Base-by-base conservation (phyloP, 352 stramenopile species). In the Vaucheria bursata region DNA sequence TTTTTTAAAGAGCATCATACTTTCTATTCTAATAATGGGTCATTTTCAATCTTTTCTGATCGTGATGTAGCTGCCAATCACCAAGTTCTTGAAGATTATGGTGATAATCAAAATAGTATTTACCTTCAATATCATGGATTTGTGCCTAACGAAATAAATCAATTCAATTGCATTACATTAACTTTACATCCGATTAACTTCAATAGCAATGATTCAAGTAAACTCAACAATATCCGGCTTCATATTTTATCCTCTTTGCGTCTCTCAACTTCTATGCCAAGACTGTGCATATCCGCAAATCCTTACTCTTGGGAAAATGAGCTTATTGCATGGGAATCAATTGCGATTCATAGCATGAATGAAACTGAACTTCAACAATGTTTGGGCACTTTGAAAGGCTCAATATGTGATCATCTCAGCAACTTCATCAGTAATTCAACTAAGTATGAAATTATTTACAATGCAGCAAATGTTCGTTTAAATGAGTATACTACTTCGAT, bases 101-200 rank as follows among this genome's bases (percentile, higher is more conserved):
- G 96, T 79, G 92, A 88, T 0, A 91, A 96, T 83, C 86, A 91
- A 18, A 97, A 96, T 84, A 89, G 94, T 85, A 94, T 96, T 71
- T 96, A 96, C 79, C 84, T 96, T 52, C 59, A 93, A 0, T 95
- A 92, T 81, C 92, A 97, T 82, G 92, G 92, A 36, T 97, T 97
- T 74, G 80, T 97, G 5, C 65, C 65, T 2, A 12, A 36, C 29
- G 29, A 72, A 35, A 29, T 29, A 1, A 72, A 72, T 35, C 65
- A 1, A 36, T 72, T 72, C 31, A 8, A 72, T 35, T 72, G 65
- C 31, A 35, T 38, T 40, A 25, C 18, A n/a, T 2, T 72, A 1
- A 37, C 6, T 7, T 35, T 72, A 40, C 5, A 29, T 38, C 12
- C 18, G 1, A 36, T 34, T 31, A 2, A 31, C 2, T 2, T 2